Evolutionary conservation across 768 basidiomycete genomes (phyloP).

Genomic region (Paxillus rubicundulus): DNA sequence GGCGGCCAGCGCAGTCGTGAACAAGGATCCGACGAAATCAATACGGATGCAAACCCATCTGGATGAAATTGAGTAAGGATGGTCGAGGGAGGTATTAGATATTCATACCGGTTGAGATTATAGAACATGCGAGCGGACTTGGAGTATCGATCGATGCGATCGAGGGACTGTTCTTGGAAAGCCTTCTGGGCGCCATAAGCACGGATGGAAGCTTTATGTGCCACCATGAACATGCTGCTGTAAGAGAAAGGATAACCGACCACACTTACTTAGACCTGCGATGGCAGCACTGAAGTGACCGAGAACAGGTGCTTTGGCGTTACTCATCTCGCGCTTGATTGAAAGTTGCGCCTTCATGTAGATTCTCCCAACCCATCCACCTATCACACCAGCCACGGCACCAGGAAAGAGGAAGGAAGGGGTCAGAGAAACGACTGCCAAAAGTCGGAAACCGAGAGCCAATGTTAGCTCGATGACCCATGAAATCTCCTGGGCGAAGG

Average conservation of each 20-base stretch:
- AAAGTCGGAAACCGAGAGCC: slow-evolving; percentile 35
- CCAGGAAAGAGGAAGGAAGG: slow-evolving; percentile 42
- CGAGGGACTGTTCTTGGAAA: slow-evolving; percentile 41
- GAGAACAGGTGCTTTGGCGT: slow-evolving; percentile 46
- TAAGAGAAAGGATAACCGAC: background rate
- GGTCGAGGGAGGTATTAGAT: background rate
- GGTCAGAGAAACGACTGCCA: slow-evolving; percentile 36
- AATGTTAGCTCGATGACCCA: slow-evolving; percentile 31
- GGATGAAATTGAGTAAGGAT: background rate
- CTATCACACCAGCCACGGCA: slow-evolving; percentile 34
- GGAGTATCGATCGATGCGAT: slow-evolving; percentile 46
- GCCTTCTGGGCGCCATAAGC: slow-evolving; percentile 51
- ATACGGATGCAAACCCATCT: slow-evolving; percentile 52
- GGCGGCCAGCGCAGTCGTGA: slow-evolving; percentile 47
- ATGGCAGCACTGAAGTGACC: slow-evolving; percentile 55
- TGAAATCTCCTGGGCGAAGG: slow-evolving; percentile 24
- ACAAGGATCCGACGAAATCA: slow-evolving; percentile 53
- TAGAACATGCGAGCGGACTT: slow-evolving; percentile 43
- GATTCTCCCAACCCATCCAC: slow-evolving; percentile 43
- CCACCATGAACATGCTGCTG: too few relatives aligned
- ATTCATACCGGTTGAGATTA: slow-evolving; percentile 41
- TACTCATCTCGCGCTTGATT: slow-evolving; percentile 57
- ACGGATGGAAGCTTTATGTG: slow-evolving; percentile 40
- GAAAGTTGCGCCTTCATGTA: slow-evolving; percentile 57
- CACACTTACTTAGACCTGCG: slow-evolving; percentile 41